Evolutionary conservation across 2,329 filamentous ascomycete genomes (phyloP), one percentile per base, ranked within the genome.

Genomic region (Colletotrichum lindemuthianum): DNA sequence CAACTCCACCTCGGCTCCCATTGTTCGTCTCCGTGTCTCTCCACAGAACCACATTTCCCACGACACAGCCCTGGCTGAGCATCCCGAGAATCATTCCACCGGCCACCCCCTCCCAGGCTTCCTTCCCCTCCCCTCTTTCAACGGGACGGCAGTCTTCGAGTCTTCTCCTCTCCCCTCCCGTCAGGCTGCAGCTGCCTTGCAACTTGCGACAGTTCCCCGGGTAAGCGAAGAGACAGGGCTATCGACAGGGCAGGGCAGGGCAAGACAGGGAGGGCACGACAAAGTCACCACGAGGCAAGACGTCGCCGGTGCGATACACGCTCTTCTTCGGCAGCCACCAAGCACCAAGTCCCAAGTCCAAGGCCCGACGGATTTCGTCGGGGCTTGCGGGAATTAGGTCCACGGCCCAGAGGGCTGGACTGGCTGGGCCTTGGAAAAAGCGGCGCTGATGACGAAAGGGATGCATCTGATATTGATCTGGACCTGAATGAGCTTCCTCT

Each of bases 361-460:
- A 24, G 24, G 24, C 51, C 60, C 56, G 45, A 44, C 44, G 60
- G 37, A 45, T 50, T 49, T 57, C 16, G 60, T 55, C 44, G 61
- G 57, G 61, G 58, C 40, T 56, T 65, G 63, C 58, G 58, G 58
- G 58, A 61, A 65, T 65, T 63, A 53, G 51, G 39, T 65, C 63
- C 61, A 65, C 51, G 51, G 61, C 61, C 58, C 51, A 24, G 24
- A 51, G 52, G 53, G 57, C 58, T 65, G 58, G 63, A 57, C 50
- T 59, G 61, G 41, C 37, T 52, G 36, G 41, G 37, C 58, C 63
- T 57, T 57, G 63, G 58, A 65, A 61, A 15, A 63, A 61, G 41
- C 54, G 58, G 40, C 41, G 39, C 58, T 24, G 51, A 65, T 61
- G 58, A 65, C 63, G 51, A 61, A 56, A 65, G 45, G 55, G 58